Base-by-base conservation (phyloP, 2,329 filamentous ascomycete genomes). In the Zelopaecilomyces penicillatus region DNA sequence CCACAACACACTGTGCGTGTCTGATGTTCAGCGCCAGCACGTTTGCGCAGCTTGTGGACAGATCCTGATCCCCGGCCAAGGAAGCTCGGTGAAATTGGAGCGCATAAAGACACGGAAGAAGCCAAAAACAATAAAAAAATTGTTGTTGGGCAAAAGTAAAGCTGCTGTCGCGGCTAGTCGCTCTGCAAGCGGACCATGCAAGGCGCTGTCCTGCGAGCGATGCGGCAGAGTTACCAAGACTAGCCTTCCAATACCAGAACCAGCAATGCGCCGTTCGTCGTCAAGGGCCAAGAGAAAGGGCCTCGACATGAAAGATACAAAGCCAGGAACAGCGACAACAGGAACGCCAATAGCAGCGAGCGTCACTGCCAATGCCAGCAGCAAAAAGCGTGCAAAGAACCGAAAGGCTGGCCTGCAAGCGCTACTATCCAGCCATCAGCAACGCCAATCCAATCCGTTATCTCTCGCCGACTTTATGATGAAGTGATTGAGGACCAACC, bases 391-490 rank as follows among this genome's bases (percentile, higher is more conserved):
- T 41, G 76, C 80, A 30, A 84, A 80, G 64, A 75, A 67, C 49
- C 70, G 80, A 48, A 85, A 83, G 61, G 75, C 78, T 31, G 80
- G 78, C 1, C 65, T 86, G n/a, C 77, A 83, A 57, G 79, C 80
- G 41, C 59, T 85, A 35, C 65, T 85, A n/a, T 71, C 65, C 4
- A 59, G 72, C 39, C 75, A 78, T 51, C 68, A 67, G 55, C 68
- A 69, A 42, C 69, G 67, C 54, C 54, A 65, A 4, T 54, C 66
- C 9, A 65, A 57, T 35, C 47, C 66, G 54, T 59, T 80, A 30
- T 78, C 71, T 49, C 67, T 81, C n/a, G 66, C 73, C 30, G 73
- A 78, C 57, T 79, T 80, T 50, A 71, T 75, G 68, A 65, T 66
- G 44, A 62, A 63, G 47, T 65, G 41, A 54, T 12, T 5, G 37